phyloP scores from a whole-genome alignment of 2,329 filamentous ascomycete species.

The Paecilomyces dactylethromorphus region DNA sequence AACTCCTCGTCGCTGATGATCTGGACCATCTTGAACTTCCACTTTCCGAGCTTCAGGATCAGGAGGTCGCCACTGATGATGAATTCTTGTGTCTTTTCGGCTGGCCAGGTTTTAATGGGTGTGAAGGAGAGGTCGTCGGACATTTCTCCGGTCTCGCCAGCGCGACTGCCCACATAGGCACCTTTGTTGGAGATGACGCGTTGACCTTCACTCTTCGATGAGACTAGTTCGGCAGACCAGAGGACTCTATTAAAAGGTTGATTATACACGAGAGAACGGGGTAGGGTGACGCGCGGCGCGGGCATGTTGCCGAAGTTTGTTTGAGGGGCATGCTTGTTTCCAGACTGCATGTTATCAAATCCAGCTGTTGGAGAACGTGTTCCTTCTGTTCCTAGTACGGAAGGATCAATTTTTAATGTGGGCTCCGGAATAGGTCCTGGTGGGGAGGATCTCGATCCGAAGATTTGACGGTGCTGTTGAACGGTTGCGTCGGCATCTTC shows the following conservation, averaged over 20 bases:
- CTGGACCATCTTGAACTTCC: slow-evolving; percentile 52
- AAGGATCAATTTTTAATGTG: not conserved
- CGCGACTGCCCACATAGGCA: slow-evolving; percentile 43
- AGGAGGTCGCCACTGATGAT: slow-evolving; percentile 46
- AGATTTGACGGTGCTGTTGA: slow-evolving; percentile 46
- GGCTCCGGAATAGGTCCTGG: slow-evolving; percentile 26
- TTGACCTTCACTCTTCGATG: slow-evolving; percentile 46
- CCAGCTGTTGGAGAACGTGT: slow-evolving; percentile 14
- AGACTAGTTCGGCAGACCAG: slow-evolving; percentile 45
- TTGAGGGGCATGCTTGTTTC: slow-evolving; percentile 33
- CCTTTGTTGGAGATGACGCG: slow-evolving; percentile 45
- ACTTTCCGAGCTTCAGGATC: slow-evolving; percentile 54
- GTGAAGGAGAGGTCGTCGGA: slow-evolving; percentile 43
- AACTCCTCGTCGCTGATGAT: slow-evolving; percentile 51
- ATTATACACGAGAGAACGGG: slow-evolving; percentile 42
- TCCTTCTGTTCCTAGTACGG: not conserved
- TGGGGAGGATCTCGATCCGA: slow-evolving; percentile 28
- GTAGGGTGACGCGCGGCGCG: slow-evolving; percentile 36
- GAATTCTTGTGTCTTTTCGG: slow-evolving; percentile 40
- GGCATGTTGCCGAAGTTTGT: slow-evolving; percentile 34
- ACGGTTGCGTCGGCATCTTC: slow-evolving; percentile 59
- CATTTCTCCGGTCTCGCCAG: slow-evolving; percentile 36
- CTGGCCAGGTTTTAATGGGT: slow-evolving; percentile 39
- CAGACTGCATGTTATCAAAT: slow-evolving; percentile 24
- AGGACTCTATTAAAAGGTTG: slow-evolving; percentile 45